Evolutionary conservation across 2,329 filamentous ascomycete genomes (phyloP).

Genomic region (Exserohilum rostratum): DNA sequence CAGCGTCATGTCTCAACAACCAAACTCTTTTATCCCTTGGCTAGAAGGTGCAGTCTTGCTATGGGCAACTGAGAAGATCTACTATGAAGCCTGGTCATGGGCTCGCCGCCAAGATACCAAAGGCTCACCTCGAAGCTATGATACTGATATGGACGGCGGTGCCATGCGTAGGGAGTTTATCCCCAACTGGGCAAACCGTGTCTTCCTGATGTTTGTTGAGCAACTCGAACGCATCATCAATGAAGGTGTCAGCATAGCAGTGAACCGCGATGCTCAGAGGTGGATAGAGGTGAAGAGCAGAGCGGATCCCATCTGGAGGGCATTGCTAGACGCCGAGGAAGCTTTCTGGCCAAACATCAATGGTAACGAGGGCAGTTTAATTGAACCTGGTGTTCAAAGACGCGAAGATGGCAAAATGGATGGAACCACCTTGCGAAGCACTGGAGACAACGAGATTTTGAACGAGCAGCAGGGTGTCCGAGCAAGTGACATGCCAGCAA

Average conservation of each 20-base stretch:
- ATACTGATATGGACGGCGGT: conserved; percentile 67
- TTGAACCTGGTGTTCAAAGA: conserved; percentile 10
- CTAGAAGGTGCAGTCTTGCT: conserved; percentile 41
- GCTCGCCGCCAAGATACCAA: conserved; percentile 33
- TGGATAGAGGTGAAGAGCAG: conserved; percentile 31
- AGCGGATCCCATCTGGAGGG: conserved; percentile 32
- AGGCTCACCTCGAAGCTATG: conserved; percentile 23
- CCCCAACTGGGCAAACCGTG: conserved; percentile 68
- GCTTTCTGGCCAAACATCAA: conserved; percentile 40
- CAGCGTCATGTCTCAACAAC: conserved; percentile 7
- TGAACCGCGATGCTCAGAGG: conserved; percentile 23
- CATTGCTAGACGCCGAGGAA: conserved; percentile 42
- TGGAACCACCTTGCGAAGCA: conserved; percentile 10
- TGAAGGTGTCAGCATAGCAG: conserved; percentile 40
- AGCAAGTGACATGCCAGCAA: neutral
- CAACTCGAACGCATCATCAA: conserved; percentile 63
- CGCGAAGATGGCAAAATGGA: conserved; percentile 11
- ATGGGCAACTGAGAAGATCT: conserved; percentile 45
- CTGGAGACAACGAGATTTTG: conserved; percentile 1
- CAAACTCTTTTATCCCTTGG: conserved; percentile 36
- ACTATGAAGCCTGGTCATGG: conserved; percentile 45
- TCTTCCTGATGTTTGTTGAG: conserved; percentile 66
- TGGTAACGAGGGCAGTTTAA: conserved; percentile 2
- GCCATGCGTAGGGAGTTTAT: conserved; percentile 70
- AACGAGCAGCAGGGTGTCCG: conserved; percentile 5